These are phyloP conservation scores for Cutaneotrichosporon curvatum DNA, from an alignment of 1,284 basidiomycete genomes.

Conservation along the genomic window DNA sequence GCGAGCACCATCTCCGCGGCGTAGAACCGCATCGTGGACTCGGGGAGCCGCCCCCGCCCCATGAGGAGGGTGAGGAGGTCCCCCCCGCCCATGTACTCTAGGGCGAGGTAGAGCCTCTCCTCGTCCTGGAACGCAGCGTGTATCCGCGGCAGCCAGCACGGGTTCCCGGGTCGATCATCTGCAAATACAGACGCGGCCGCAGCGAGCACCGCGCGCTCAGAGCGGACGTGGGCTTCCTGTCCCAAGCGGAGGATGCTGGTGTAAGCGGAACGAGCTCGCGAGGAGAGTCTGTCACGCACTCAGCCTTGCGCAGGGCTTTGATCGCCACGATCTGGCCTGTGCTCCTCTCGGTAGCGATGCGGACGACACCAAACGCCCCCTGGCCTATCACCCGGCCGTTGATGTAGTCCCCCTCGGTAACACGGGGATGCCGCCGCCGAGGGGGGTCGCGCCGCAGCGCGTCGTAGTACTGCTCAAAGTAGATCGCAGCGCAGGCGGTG, in stretches of 20 bases:
- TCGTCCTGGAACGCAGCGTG: slow-evolving; percentile 73
- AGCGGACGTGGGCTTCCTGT: slow-evolving; percentile 68
- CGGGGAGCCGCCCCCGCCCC: slow-evolving; percentile 85
- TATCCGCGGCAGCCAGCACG: slow-evolving; percentile 81
- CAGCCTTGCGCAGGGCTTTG: slow-evolving; percentile 94
- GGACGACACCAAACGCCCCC: slow-evolving; percentile 94
- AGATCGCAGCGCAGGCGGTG: slow-evolving; percentile 84
- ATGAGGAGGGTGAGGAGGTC: slow-evolving; percentile 93
- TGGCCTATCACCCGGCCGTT: slow-evolving; percentile 94
- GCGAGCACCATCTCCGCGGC: slow-evolving; percentile 97
- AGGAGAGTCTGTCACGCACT: slow-evolving; percentile 48
- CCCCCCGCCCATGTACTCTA: slow-evolving; percentile 92
- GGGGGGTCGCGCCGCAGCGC: slow-evolving; percentile 54
- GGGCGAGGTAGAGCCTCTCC: slow-evolving; percentile 85
- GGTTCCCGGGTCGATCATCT: too few species aligned
- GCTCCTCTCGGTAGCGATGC: slow-evolving; percentile 73
- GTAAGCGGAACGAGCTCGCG: slow-evolving; percentile 8
- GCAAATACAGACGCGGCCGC: too few species aligned
- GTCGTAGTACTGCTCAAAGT: slow-evolving; percentile 94
- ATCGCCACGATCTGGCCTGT: slow-evolving; percentile 83
- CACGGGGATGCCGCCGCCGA: slow-evolving; percentile 25
- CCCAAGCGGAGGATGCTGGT: slow-evolving; percentile 81
- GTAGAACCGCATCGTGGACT: slow-evolving; percentile 90
- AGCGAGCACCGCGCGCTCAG: slow-evolving; percentile 44
- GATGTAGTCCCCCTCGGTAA: slow-evolving; percentile 76